Conservation (phyloP, 2,329 filamentous ascomycete species). For the Fusarium praegraminearum region DNA sequence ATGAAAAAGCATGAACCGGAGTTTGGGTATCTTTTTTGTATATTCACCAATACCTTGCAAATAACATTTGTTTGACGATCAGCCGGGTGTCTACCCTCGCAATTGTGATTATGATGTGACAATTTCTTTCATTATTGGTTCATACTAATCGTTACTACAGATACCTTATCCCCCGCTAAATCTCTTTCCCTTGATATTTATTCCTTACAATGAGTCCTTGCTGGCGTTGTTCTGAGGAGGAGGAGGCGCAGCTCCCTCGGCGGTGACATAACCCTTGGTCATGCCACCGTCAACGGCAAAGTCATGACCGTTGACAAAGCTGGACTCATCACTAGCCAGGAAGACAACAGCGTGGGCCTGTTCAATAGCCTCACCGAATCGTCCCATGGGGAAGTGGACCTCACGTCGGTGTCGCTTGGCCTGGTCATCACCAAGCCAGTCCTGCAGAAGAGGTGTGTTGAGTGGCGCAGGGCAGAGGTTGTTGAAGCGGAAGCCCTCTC, state of each 20-base stretch:
- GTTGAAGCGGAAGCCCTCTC: conserved; percentile 92
- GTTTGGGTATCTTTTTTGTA: conserved; percentile 38
- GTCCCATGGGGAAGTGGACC: conserved; percentile 87
- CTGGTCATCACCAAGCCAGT: conserved; percentile 90
- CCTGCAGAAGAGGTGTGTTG: conserved; percentile 91
- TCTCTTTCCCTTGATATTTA: neutral
- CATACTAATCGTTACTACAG: conserved; percentile 38
- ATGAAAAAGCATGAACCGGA: conserved; percentile 46
- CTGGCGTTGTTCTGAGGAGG: conserved; percentile 71
- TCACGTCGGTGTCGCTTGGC: conserved; percentile 85
- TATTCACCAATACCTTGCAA: conserved; percentile 31
- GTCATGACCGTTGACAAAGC: conserved; percentile 90
- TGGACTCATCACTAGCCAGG: conserved; percentile 86
- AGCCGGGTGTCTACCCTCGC: conserved; percentile 21
- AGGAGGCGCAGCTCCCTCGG: conserved; percentile 67
- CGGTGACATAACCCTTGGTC: conserved; percentile 88
- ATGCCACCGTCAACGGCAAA: conserved; percentile 97
- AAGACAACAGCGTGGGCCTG: conserved; percentile 92
- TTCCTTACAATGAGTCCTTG: conserved; percentile 57
- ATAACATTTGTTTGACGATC: conserved; percentile 24
- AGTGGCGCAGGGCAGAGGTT: conserved; percentile 89
- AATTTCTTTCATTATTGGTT: conserved; percentile 32
- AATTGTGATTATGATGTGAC: conserved; percentile 22
- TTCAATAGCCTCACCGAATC: conserved; percentile 94
- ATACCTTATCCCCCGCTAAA: neutral